These are phyloP conservation scores for Lodderomyces elongisporus DNA, from an alignment of 1,139 yeast genomes.

Conservation along the genomic window DNA sequence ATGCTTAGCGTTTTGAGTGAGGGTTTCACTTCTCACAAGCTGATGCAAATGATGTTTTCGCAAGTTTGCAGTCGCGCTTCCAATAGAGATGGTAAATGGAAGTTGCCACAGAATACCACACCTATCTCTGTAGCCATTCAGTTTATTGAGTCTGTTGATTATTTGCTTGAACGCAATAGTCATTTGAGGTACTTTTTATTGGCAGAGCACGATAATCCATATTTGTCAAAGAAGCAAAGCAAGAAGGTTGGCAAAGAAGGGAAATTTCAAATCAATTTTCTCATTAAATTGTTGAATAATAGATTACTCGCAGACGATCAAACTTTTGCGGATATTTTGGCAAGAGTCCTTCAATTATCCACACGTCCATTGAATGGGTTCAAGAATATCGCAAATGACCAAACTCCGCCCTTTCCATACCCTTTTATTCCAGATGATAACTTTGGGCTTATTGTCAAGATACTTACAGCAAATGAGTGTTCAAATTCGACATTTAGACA, in stretches of 20 bases:
- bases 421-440: slow-evolving; percentile 66
- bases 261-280: slow-evolving; percentile 67
- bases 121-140: slow-evolving; percentile 73
- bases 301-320: slow-evolving; percentile 65
- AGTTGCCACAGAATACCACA: slow-evolving; percentile 59
- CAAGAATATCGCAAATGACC: slow-evolving; percentile 22
- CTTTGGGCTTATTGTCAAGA: slow-evolving; percentile 58
- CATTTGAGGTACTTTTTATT: slow-evolving; percentile 73
- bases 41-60: slow-evolving; percentile 62
- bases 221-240: slow-evolving; percentile 39
- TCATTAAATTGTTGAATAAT: slow-evolving; percentile 60
- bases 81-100: slow-evolving; percentile 16
- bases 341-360: slow-evolving; percentile 70
- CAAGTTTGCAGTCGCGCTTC: slow-evolving; percentile 43
- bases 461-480: slow-evolving; percentile 81
- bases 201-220: slow-evolving; percentile 71
- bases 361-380: slow-evolving; percentile 65
- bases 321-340: slow-evolving; percentile 68
- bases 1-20: slow-evolving; percentile 69
- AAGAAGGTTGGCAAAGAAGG: slow-evolving; percentile 32
- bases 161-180: slow-evolving; percentile 62
- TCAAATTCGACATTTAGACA: slow-evolving; percentile 83
- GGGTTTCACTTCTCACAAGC: slow-evolving; percentile 56
- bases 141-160: slow-evolving; percentile 69
- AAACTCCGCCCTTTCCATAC: slow-evolving; percentile 38